Evolutionary conservation across 2,329 filamentous ascomycete species (phyloP).

Genomic region (Cordyceps militaris): DNA sequence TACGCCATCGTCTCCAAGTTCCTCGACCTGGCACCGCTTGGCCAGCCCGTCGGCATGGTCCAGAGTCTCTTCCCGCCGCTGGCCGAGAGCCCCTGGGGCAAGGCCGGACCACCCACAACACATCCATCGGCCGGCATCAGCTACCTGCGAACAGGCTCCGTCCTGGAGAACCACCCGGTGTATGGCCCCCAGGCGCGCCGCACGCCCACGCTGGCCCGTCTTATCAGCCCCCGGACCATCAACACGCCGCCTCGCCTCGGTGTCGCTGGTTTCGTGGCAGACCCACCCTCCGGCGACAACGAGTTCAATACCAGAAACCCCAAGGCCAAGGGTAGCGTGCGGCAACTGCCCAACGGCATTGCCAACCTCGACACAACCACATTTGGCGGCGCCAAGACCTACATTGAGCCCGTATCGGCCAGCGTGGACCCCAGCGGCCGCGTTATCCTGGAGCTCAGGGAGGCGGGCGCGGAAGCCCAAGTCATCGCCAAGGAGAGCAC

Average conservation of each 20-base stretch:
- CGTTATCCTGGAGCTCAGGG: constrained; percentile 37
- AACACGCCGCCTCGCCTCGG: constrained; percentile 38
- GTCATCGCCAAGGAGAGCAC: constrained; percentile 41
- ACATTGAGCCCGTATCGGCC: constrained; percentile 38
- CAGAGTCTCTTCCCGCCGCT: constrained; percentile 22
- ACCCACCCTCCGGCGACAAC: constrained; percentile 35
- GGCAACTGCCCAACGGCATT: constrained; percentile 28
- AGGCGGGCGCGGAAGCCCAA: constrained; percentile 31
- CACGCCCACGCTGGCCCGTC: constrained; percentile 42
- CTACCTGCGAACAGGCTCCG: constrained; percentile 50
- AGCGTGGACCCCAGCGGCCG: constrained; percentile 44
- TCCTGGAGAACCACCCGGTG: constrained; percentile 52
- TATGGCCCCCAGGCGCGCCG: constrained; percentile 51
- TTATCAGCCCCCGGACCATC: constrained; percentile 39
- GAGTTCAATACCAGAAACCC: constrained; percentile 30
- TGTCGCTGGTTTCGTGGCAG: constrained; percentile 47
- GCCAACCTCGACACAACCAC: constrained; percentile 39
- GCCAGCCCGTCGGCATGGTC: constrained; percentile 24
- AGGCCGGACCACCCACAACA: constrained; percentile 49
- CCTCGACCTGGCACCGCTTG: constrained; percentile 53
- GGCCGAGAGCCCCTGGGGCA: constrained; percentile 39
- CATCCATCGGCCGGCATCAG: constrained; percentile 58
- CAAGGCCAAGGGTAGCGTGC: constrained; percentile 16
- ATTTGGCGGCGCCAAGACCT: constrained; percentile 48
- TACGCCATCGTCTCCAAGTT: constrained; percentile 52